phyloP scores from a whole-genome alignment of 2,329 filamentous ascomycete species.

The Colletotrichum acutatum region DNA sequence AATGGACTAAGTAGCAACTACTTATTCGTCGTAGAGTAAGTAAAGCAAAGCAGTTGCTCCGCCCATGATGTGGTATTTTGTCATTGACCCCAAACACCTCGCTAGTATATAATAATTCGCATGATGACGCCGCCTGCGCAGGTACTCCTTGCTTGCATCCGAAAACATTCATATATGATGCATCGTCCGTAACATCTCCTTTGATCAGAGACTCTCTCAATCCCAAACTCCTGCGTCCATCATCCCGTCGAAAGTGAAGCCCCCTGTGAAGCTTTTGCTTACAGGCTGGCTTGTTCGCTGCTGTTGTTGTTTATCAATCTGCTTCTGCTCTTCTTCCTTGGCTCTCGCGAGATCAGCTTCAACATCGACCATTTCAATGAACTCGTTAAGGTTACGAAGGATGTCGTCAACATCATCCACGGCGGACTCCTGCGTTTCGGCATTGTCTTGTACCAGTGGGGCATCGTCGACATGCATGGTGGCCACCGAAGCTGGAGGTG shows the following conservation, averaged over 20 bases:
- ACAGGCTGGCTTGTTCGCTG: neutral
- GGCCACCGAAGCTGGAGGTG: conserved; percentile 14
- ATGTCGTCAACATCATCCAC: conserved; percentile 59
- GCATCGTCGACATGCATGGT: conserved; percentile 20
- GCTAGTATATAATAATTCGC: neutral
- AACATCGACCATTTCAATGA: conserved; percentile 52
- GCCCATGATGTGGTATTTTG: neutral
- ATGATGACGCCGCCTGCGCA: neutral
- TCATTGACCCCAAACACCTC: neutral
- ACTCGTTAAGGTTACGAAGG: conserved; percentile 57
- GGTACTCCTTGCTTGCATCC: neutral
- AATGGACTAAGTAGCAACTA: neutral
- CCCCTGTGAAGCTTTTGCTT: neutral
- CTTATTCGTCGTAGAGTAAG: neutral
- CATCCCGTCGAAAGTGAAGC: neutral
- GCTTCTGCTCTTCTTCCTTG: conserved; percentile 20
- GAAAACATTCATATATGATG: neutral
- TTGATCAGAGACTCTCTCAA: neutral
- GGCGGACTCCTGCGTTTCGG: conserved; percentile 34
- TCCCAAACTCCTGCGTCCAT: conserved; percentile 27
- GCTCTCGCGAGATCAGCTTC: conserved; percentile 42
- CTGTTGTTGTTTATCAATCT: neutral
- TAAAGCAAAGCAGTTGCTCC: neutral
- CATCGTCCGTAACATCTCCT: neutral
- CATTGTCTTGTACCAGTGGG: conserved; percentile 9